phyloP scores from a whole-genome alignment of 169 alveolate species.

The Cryptosporidium ryanae region DNA sequence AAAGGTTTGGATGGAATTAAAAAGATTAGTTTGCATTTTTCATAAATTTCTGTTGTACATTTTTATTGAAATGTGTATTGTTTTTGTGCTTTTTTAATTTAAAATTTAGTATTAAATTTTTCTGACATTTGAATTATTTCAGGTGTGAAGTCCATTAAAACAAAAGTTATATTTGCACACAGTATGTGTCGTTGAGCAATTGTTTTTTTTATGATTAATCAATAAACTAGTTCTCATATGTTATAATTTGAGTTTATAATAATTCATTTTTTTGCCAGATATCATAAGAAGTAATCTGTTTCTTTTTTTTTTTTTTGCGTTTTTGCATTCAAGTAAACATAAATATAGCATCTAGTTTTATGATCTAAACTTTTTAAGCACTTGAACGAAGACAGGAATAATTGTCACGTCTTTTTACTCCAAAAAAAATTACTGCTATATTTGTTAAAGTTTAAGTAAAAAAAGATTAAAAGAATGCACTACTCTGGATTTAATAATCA shows the following conservation, averaged over 20 bases:
- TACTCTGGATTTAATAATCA: conserved; percentile 8
- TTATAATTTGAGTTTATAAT: background rate
- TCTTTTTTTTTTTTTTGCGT: background rate
- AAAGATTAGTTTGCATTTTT: background rate
- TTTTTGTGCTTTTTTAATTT: background rate
- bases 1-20: no score
- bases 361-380: background rate
- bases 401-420: no score
- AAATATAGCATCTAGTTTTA: background rate
- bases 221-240: background rate
- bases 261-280: no score
- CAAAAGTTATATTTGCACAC: conserved; percentile 31
- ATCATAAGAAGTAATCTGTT: background rate
- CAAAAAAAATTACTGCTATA: no score
- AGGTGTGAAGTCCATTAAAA: background rate
- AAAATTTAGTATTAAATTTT: background rate
- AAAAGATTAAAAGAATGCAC: conserved; percentile 23
- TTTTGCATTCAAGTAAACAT: background rate
- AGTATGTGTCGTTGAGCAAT: conserved; percentile 60
- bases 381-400: no score
- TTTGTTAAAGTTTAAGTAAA: no score
- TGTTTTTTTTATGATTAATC: conserved; percentile 7
- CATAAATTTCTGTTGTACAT: background rate
- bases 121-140: no score
- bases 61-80: background rate